Conservation (phyloP, 2,329 filamentous ascomycete species). For the Paraconiothyrium brasiliense region DNA sequence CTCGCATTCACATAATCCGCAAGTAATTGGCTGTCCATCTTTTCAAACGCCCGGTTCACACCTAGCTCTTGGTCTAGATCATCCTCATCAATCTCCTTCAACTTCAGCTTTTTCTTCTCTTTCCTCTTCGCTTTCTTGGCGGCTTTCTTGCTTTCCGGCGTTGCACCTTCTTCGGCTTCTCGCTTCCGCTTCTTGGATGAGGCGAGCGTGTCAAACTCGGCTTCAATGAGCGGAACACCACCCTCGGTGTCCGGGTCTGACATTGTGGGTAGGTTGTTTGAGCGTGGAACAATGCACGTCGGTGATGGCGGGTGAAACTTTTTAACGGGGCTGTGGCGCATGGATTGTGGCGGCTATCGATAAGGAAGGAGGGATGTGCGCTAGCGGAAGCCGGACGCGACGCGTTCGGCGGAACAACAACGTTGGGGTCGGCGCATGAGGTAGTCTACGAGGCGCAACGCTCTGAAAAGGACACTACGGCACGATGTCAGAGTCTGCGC, state of each 20-base stretch:
- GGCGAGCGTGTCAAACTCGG: slow-evolving; percentile 46
- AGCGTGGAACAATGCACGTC: slow-evolving; percentile 22
- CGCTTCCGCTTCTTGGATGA: slow-evolving; percentile 56
- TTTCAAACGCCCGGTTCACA: slow-evolving; percentile 80
- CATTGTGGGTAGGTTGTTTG: slow-evolving; percentile 48
- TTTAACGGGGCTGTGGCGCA: slow-evolving; percentile 13
- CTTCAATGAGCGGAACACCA: slow-evolving; percentile 57
- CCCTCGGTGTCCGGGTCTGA: slow-evolving; percentile 56
- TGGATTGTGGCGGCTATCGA: slow-evolving; percentile 37
- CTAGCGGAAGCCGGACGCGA: slow-evolving; percentile 13
- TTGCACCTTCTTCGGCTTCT: slow-evolving; percentile 40
- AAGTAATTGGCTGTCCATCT: slow-evolving; percentile 83
- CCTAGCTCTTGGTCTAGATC: slow-evolving; percentile 59
- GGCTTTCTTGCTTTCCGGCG: slow-evolving; percentile 47
- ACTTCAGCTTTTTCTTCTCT: slow-evolving; percentile 64
- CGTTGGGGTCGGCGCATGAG: slow-evolving; percentile 14
- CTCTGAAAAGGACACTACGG: background rate
- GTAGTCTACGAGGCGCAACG: slow-evolving; percentile 7
- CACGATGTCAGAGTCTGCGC: slow-evolving; percentile 48
- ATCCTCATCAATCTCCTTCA: slow-evolving; percentile 71
- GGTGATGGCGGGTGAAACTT: slow-evolving; percentile 31
- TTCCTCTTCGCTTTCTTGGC: slow-evolving; percentile 54
- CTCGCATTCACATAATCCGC: slow-evolving; percentile 87
- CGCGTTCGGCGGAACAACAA: slow-evolving; percentile 24
- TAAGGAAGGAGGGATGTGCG: slow-evolving; percentile 23